Percentiles rank a stretch among this genome's conserved stretches.
These are phyloP conservation scores for Backusella westeae DNA, from an alignment of 192 early-diverging fungal species.

Conservation along the genomic window DNA sequence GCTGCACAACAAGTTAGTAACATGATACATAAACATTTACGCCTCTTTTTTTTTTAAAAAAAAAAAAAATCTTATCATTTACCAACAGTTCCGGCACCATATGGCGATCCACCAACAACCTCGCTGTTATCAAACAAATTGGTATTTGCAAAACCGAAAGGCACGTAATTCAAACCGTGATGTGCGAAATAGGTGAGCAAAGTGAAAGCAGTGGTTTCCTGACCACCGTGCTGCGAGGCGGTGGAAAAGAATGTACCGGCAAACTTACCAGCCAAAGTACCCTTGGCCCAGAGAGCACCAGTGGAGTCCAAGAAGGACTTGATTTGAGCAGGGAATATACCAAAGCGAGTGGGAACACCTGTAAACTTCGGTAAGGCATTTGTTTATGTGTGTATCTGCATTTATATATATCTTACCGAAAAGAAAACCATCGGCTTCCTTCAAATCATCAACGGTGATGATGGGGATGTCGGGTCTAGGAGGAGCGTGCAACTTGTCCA, in stretches of 20 bases:
- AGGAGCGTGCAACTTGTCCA: slow-evolving; percentile 51
- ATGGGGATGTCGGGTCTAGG: slow-evolving; percentile 45
- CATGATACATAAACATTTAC: not conserved
- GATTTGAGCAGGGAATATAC: slow-evolving; percentile 71
- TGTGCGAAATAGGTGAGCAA: slow-evolving; percentile 65
- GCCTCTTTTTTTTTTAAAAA: not conserved
- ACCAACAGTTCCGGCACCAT: slow-evolving; percentile 28
- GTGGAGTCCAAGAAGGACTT: slow-evolving; percentile 48
- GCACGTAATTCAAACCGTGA: slow-evolving; percentile 78
- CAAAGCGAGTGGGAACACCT: slow-evolving; percentile 66
- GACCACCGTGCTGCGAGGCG: slow-evolving; percentile 71
- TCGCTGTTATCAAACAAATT: slow-evolving; percentile 47
- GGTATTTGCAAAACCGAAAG: slow-evolving; percentile 55
- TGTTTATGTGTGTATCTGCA: not conserved
- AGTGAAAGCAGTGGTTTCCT: slow-evolving; percentile 68
- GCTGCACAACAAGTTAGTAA: slow-evolving; percentile 22
- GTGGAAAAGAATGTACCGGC: slow-evolving; percentile 77
- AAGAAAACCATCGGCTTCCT: slow-evolving; percentile 50
- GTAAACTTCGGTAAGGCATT: not conserved
- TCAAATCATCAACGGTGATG: slow-evolving; percentile 37
- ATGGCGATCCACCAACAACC: slow-evolving; percentile 22
- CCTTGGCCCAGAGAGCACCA: slow-evolving; percentile 37
- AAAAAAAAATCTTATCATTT: not conserved
- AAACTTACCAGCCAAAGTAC: slow-evolving; percentile 66
- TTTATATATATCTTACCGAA: slow-evolving; percentile 42